Evolutionary conservation across 2,329 filamentous ascomycete species (phyloP), one percentile per base, ranked within the genome.

Genomic region (Chalara sp.): DNA sequence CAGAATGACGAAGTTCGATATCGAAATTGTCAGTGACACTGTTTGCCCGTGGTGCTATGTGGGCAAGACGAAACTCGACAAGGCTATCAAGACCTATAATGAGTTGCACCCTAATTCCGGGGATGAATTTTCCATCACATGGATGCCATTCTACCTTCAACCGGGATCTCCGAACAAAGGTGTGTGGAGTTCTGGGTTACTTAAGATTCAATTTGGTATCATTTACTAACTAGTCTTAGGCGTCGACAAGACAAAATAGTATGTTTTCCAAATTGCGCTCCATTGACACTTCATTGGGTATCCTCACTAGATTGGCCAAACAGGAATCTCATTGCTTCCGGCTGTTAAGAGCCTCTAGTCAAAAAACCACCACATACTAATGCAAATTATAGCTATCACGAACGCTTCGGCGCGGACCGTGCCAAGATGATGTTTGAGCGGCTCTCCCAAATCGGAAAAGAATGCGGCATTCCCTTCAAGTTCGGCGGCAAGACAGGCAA

Each of bases 31-130:
- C 52, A 88, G 80, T n/a, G 90, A 95, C 70, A 87, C 82, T 2
- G 79, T 93, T 59, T 95, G 89, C 65, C 86, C 88, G 5, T 70
- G 80, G 78, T 87, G 89, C 75, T 93, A 90, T 67, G 74, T 95
- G 12, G 89, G 89, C 67, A 86, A 88, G 65, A 82, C 82, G 56
- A 83, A 87, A 37, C 79, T 95, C 39, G 80, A 85, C 47, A 78
- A 78, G 54, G 88, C 86, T 55, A 92, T 95, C 54, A 65, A 73
- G 6, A 67, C 78, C 32, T 88, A 87, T 71, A 78, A 80, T 61
- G 73, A 78, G 60, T 72, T 75, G 39, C 73, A 88, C 58, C 81
- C 85, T 0, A 70, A 72, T 46, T 78, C 72, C 7, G 67, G 75
- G 39, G 86, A 92, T 68, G 87, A 76, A 21, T 91, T 95, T 70